Base-by-base conservation (phyloP, 2,329 filamentous ascomycete species). In the Fusarium abutilonis region DNA sequence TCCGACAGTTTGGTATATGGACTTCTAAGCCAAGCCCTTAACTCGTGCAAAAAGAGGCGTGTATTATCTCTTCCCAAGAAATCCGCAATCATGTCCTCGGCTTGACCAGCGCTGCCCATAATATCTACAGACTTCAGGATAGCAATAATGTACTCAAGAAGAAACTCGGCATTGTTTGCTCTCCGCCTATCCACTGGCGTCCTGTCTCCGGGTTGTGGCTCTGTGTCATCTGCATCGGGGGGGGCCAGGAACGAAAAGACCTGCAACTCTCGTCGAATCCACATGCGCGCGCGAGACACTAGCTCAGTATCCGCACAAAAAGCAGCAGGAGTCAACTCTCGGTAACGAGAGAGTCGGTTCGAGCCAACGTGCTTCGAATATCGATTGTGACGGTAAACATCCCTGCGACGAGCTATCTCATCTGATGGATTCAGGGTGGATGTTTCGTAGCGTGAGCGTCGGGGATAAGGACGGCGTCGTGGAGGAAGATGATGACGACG, bases 101-200 rank as follows among this genome's bases (percentile, higher is more conserved):
- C 92, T 68, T 91, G 86, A 0, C 92, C 93, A 35, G 84, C 83
- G 60, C 89, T 91, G 4, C 87, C 90, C 75, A 92, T 92, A 5
- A 93, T 82, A 70, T 97, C 92, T 14, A 95, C 86, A 1, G 87
- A 91, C 73, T 91, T 93, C 56, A 97, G 77, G 19, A 97, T 90
- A 9, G 90, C 89, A 36, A 97, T 77, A 49, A 96, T 86, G 73
- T 96, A 97, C 70, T 96, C 91, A 9, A 97, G 82, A 10, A 97
- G 75, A 61, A 93, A 96, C 70, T 96, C 93, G 8, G 89, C 86
- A 69, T 93, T 94, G 64, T 85, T 88, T 6, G 83, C 83, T 36
- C 85, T 63, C 19, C 66, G 71, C 50, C 52, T 72, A 63, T 61
- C 69, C 69, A 45, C 52, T 2, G 41, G 34, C 6, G 40, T 61